phyloP scores from a whole-genome alignment of 2,329 filamentous ascomycete species.

The Sclerotinia minor region DNA sequence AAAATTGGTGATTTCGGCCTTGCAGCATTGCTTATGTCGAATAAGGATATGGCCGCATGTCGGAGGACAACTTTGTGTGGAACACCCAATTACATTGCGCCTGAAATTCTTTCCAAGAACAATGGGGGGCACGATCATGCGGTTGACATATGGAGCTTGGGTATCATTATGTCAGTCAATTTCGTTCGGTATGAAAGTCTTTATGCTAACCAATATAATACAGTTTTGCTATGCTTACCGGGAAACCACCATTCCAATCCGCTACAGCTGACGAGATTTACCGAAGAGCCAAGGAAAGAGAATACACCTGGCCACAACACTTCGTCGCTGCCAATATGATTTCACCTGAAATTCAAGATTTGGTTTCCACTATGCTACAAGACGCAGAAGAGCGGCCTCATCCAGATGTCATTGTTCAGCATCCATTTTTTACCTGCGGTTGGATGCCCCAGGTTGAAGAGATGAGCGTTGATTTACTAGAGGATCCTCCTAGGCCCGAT shows the following conservation, averaged over 20 bases:
- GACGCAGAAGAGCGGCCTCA: conserved; percentile 73
- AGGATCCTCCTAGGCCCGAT: conserved; percentile 56
- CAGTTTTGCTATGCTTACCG: conserved; percentile 93
- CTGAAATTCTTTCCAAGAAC: conserved; percentile 91
- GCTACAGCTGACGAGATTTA: conserved; percentile 86
- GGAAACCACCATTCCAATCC: conserved; percentile 94
- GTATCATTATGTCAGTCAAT: conserved; percentile 80
- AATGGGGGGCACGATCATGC: conserved; percentile 96
- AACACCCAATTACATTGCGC: conserved; percentile 97
- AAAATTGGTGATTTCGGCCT: conserved; percentile 98
- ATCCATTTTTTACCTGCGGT: conserved; percentile 75
- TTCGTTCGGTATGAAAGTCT: conserved; percentile 8
- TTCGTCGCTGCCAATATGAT: conserved; percentile 68
- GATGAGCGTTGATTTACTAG: conserved; percentile 59
- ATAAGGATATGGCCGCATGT: conserved; percentile 79
- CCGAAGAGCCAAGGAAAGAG: conserved; percentile 65
- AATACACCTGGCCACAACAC: conserved; percentile 76
- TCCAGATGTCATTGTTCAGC: conserved; percentile 75
- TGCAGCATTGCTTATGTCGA: conserved; percentile 85
- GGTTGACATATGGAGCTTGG: conserved; percentile 97
- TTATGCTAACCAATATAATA: conserved; percentile 33
- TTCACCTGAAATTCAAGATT: conserved; percentile 72
- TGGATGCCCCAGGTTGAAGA: conserved; percentile 66
- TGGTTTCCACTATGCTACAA: conserved; percentile 74
- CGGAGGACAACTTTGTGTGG: conserved; percentile 92